Evolutionary conservation across 2,329 filamentous ascomycete species (phyloP), one percentile per base, ranked within the genome.

Genomic region (Fusarium sp.): DNA sequence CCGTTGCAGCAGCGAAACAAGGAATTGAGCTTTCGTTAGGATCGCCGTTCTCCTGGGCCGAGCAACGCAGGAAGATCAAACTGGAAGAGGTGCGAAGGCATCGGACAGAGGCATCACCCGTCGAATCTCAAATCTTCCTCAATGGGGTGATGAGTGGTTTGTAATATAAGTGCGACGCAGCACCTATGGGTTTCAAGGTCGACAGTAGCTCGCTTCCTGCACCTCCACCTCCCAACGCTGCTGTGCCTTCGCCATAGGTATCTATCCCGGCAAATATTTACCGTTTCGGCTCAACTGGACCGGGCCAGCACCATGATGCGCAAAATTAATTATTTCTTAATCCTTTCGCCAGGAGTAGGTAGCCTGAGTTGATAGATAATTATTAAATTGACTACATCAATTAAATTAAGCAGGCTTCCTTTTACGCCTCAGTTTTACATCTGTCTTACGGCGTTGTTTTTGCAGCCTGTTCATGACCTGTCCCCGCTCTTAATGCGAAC

Each of bases 21-120:
- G 68, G 72, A 6, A 59, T 68, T n/a, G 35, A 69, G 28, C 57
- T 75, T 25, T 52, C 54, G 10, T 32, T 65, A 6, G 74, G 72
- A 4, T 53, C 72, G 0, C 49, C 66, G 2, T 69, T 68, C 25
- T 49, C 53, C 32, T 74, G 68, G 74, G 9, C 16, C 37, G 64
- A 75, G 3, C 6, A 4, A 28, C 1, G 6, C 6, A 6, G 18
- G 13, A 53, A 12, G n/a, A 53, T 53, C 33, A 37, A 6, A 2
- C 9, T 53, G 18, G 23, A 37, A 6, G 50, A 53, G 9, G 33
- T 10, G 0, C 18, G 2, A 0, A 37, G 33, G 18, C 13, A 53
- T n/a, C 33, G 33, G 2, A 53, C 50, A 25, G 9, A 38, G 18
- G 8, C 19, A 21, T 37, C 33, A 4, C 50, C 50, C 1, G 19